Conservation (phyloP, 1,284 basidiomycete genomes). For the Ceratorhiza oryzae-sativae region DNA sequence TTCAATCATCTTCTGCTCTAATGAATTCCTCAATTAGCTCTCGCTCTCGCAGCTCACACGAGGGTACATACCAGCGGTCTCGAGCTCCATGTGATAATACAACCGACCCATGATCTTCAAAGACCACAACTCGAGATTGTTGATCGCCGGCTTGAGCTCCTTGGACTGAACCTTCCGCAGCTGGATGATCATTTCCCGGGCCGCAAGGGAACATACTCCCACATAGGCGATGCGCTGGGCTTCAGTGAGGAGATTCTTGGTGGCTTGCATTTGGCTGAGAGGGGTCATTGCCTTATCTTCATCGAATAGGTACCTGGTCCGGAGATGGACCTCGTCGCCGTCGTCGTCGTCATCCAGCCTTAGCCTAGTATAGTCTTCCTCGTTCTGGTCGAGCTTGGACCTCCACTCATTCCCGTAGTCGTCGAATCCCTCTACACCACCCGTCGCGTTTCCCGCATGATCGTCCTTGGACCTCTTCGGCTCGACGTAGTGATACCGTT, state of each 20-base stretch:
- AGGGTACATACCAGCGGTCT: slow-evolving; percentile 74
- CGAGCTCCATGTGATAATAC: slow-evolving; percentile 97
- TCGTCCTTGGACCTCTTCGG: slow-evolving; percentile 53
- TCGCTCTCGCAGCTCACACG: background rate
- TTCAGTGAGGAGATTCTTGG: slow-evolving; percentile 92
- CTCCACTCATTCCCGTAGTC: slow-evolving; percentile 81
- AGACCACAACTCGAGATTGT: slow-evolving; percentile 85
- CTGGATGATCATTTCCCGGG: slow-evolving; percentile 75
- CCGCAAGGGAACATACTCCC: slow-evolving; percentile 84
- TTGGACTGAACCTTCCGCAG: slow-evolving; percentile 68
- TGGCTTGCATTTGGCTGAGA: slow-evolving; percentile 95
- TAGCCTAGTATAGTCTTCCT: slow-evolving; percentile 83
- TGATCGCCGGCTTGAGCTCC: slow-evolving; percentile 75
- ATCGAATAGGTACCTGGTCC: slow-evolving; percentile 91
- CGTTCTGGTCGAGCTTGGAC: slow-evolving; percentile 80
- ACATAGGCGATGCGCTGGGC: slow-evolving; percentile 96
- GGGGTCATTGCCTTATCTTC: slow-evolving; percentile 98
- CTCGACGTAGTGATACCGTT: slow-evolving; percentile 81
- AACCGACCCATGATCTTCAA: slow-evolving; percentile 94
- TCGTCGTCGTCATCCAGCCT: slow-evolving; percentile 82
- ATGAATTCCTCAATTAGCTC: background rate
- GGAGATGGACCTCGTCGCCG: slow-evolving; percentile 86
- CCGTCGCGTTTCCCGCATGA: slow-evolving; percentile 71
- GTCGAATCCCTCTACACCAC: slow-evolving; percentile 80
- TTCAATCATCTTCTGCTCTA: slow-evolving; percentile 98